Evolutionary conservation across 2,329 filamentous ascomycete species (phyloP).

Genomic region (Fonsecaea nubica): DNA sequence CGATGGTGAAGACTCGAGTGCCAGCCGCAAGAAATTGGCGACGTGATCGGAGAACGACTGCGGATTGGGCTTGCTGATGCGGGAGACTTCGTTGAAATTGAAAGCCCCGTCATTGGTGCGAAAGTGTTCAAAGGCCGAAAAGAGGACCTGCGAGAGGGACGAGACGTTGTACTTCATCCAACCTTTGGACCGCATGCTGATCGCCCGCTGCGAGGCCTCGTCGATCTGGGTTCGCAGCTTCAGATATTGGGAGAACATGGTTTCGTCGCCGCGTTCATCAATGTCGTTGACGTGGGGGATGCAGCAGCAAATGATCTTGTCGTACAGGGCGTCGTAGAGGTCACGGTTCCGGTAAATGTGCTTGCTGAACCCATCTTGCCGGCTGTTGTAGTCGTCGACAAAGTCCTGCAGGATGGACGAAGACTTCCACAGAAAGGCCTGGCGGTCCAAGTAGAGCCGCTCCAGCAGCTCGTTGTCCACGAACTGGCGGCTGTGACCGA

Average conservation of each 20-base stretch:
- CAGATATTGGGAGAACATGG: constrained; percentile 11
- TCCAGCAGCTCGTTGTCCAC: constrained; percentile 7
- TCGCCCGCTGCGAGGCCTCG: constrained; percentile 8
- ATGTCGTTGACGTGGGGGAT: constrained; percentile 12
- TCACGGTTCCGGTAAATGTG: constrained; percentile 18
- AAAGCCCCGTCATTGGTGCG: constrained; percentile 20
- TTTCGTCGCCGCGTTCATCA: constrained; percentile 15
- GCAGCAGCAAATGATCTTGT: constrained; percentile 9
- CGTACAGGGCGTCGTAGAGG: constrained; percentile 16
- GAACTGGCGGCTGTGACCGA: constrained; percentile 8
- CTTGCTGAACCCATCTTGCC: constrained; percentile 11
- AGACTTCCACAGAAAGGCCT: constrained; percentile 9
- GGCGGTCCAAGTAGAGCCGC: constrained; percentile 9
- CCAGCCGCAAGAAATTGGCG: constrained; percentile 18
- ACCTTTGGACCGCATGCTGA: constrained; percentile 8
- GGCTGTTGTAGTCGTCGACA: constrained; percentile 18
- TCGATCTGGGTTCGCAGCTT: constrained; percentile 14
- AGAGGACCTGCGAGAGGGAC: constrained; percentile 18
- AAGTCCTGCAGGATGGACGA: constrained; percentile 12
- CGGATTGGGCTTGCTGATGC: constrained; percentile 17
- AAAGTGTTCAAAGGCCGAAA: constrained; percentile 22
- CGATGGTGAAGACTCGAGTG: background rate
- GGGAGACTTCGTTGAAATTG: constrained; percentile 16
- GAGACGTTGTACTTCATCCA: constrained; percentile 21
- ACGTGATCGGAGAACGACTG: constrained; percentile 9